phyloP scores from a whole-genome alignment of 192 early-diverging fungal species.

The Gaertneriomyces sp. region DNA sequence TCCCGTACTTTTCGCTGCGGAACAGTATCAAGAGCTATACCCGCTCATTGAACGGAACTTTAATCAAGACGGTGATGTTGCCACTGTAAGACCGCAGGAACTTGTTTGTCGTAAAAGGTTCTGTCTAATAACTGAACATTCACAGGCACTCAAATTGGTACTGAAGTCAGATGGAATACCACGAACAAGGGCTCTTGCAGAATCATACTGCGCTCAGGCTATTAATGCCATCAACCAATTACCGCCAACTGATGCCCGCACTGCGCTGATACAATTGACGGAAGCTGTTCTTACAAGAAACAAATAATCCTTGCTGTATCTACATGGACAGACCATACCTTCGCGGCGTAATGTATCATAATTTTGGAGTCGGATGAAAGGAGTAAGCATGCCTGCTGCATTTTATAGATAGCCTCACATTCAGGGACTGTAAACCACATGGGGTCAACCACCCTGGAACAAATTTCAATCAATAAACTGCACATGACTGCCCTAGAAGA shows the following conservation, averaged over 20 bases:
- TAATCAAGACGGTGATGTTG: slow-evolving; percentile 67
- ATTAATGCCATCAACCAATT: slow-evolving; percentile 62
- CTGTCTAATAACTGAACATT: slow-evolving; percentile 3
- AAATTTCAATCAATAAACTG: too few relatives aligned
- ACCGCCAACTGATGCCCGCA: slow-evolving; percentile 69
- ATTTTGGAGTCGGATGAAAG: too few relatives aligned
- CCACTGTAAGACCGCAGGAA: slow-evolving; percentile 46
- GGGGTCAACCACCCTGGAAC: too few relatives aligned
- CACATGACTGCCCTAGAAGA: too few relatives aligned
- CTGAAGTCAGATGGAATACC: slow-evolving; percentile 74
- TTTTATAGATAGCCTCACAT: too few relatives aligned
- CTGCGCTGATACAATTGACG: slow-evolving; percentile 77
- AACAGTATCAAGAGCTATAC: slow-evolving; percentile 79
- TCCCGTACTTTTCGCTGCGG: slow-evolving; percentile 89
- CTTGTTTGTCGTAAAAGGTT: not conserved
- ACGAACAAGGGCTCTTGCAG: slow-evolving; percentile 71
- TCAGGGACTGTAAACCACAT: too few relatives aligned
- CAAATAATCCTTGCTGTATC: slow-evolving; percentile 48
- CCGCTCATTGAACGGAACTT: slow-evolving; percentile 87
- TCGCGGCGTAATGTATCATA: too few relatives aligned
- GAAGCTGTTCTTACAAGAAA: slow-evolving; percentile 76
- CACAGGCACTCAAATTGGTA: slow-evolving; percentile 72
- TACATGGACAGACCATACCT: too few relatives aligned
- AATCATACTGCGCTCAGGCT: slow-evolving; percentile 71
- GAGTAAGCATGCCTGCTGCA: too few relatives aligned